Base-by-base conservation (phyloP, 2,329 filamentous ascomycete species). In the Botrytis fragariae region DNA sequence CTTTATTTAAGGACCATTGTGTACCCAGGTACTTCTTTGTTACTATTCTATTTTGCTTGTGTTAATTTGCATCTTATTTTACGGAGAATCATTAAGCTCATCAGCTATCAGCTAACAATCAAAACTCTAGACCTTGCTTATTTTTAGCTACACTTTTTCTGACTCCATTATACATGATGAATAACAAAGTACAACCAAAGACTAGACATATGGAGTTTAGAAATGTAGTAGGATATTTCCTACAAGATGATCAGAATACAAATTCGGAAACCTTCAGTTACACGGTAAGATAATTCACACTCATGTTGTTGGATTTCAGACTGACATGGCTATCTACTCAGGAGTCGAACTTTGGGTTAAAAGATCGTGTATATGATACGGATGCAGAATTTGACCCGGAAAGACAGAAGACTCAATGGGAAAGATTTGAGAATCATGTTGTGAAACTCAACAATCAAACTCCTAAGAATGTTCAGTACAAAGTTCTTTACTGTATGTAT, bases 341-440 rank as follows among this genome's bases (percentile, higher is more conserved):
- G 89, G 88, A 86, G 42, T 82, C 84, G 73, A 92, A 92, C 82
- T 91, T 92, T 78, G 91, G 91, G 45, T 84, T 93, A 39, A 85
- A 92, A 76, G 85, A 91, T 77, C 69, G 73, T 22, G 84, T 85
- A 1, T 92, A 92, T 79, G 84, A 87, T 22, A 87, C 85, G 9
- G 89, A 92, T 77, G 78, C 80, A 48, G 72, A 77, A 4, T 82
- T 84, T 70, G 82, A 85, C 73, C 79, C 82, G 51, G 75, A 82
- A 73, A 84, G 86, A 74, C 73, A 75, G 48, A 74, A 77, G 63
- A 89, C 87, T 0, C 89, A 89, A 80, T 93, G 91, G 91, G 83
- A 90, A 81, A 86, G 89, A n/a, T 91, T 93, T 74, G 83, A 84
- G 59, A 79, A 86, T 74, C 88, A 90, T 78, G 85, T 93, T 57